Base-by-base conservation (phyloP, 257 asterid genomes). In the Salvia miltiorrhiza region DNA sequence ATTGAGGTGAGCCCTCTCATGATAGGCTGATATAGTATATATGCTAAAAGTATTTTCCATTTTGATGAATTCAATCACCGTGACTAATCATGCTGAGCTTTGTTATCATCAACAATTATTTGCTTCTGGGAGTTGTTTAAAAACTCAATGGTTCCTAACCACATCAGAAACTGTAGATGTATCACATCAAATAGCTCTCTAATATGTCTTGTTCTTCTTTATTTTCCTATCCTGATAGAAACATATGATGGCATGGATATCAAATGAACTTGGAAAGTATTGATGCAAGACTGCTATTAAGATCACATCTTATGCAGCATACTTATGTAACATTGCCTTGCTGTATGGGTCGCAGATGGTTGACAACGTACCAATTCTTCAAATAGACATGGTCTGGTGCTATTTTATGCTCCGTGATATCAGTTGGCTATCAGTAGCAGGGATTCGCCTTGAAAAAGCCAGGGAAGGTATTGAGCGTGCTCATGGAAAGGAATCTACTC, bases 341-440 rank as follows among this genome's bases (percentile, higher is more conserved):
- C 23, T 74, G 44, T 76, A 55, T 81, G 69, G 61, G 13, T 43
- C 65, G 17, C 84, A 90, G 97, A 86, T 90, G 97, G 86, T 90
- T 76, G 99, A 93, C 74, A 93, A 93, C 57, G 99, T 87, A 39
- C 58, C 97, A 23, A 86, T 93, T 73, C 88, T 90, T 57, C 99
- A 93, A 87, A 86, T 93, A 79, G 97, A 93, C 78, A 88, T 93
- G 88, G 99, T 93, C 56, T 93, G 97, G 99, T 93, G 99, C 84
- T 93, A 87, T 79, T 83, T 90, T 73, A 88, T 90, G 97, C 96
- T 93, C 45, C 90, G 84, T 5, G 99, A 93, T 82, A 90, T 93
- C 72, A 84, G 87, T 80, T 88, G 95, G 94, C 90, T 93, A 33
- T 83, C 96, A 23, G 91, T 81, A 78, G 99, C 97, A 8, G 97